Base-by-base conservation (phyloP, 208 protist species). In the Trypanosoma scelopori region DNA sequence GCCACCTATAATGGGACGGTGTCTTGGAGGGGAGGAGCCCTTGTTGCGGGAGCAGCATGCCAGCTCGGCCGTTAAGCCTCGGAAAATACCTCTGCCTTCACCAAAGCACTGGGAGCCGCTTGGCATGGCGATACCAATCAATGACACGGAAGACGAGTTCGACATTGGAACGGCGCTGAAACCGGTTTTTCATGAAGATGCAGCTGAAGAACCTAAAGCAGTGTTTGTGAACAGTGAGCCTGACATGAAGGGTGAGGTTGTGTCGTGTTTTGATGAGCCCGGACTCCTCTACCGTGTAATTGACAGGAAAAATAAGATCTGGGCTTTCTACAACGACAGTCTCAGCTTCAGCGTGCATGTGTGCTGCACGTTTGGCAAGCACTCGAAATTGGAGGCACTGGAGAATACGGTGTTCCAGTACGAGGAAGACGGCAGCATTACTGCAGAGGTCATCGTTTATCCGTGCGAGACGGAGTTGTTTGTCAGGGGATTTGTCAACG, bases 271-370 rank as follows among this genome's bases (percentile, higher is more conserved):
- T 74, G 80, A 91, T 39, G 83, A 90, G 66, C 80, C 82, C 25
- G 86, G 86, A 9, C 64, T 95, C 49, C 81, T 95, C 16, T 95
- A 93, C 71, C 85, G 86, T 51, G 84, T 95, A 39, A 75, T 95
- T 1, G 75, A 91, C 72, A 76, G 74, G 18, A 77, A 75, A 52
- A 78, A 79, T 35, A 88, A 89, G 65, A 86, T 65, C 15, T 95
- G 85, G 89, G 80, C 85, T 59, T 95, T 95, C 65, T 95, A 93
- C 82, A 95, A 95, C 67, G 89, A 95, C 79, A 91, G 75, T 63
- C 68, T 81, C 32, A 20, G 64, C 39, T 95, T 84, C 60, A 84
- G 93, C 71, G 76, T 93, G 28, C 79, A 87, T 52, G 82, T 95
- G 1, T 50, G 69, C 30, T 88, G 78, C 69, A 83, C 76, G 7